Percentiles rank a stretch among this genome's conserved stretches.
Evolutionary conservation across 2,329 filamentous ascomycete genomes (phyloP).

Genomic region (Pyrenophora graminea): DNA sequence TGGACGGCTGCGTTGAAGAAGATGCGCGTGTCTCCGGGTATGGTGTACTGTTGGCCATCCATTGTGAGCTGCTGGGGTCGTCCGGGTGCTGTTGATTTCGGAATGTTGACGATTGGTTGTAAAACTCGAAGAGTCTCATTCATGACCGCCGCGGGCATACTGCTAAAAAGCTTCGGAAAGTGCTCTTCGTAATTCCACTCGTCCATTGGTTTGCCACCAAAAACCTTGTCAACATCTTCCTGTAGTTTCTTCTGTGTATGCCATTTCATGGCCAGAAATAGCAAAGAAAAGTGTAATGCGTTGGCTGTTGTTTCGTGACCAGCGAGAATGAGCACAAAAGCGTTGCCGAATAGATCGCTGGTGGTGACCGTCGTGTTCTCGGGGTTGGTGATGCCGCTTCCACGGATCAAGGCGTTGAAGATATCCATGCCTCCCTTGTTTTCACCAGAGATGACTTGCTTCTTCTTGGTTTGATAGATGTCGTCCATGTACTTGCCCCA

Average conservation of each 20-base stretch:
- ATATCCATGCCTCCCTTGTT: slow-evolving; percentile 58
- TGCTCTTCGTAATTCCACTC: slow-evolving; percentile 73
- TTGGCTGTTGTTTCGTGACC: slow-evolving; percentile 84
- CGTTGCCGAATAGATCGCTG: slow-evolving; percentile 71
- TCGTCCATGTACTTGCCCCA: slow-evolving; percentile 73
- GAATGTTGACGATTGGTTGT: slow-evolving; percentile 72
- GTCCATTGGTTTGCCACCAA: slow-evolving; percentile 61
- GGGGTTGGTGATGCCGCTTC: slow-evolving; percentile 39
- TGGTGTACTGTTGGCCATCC: slow-evolving; percentile 60
- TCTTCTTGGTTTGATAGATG: slow-evolving; percentile 65
- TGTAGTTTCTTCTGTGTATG: slow-evolving; percentile 68
- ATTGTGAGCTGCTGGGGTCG: slow-evolving; percentile 62
- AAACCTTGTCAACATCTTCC: slow-evolving; percentile 67
- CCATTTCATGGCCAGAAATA: slow-evolving; percentile 69
- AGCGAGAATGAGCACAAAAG: slow-evolving; percentile 66
- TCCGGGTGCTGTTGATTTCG: slow-evolving; percentile 61
- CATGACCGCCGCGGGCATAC: slow-evolving; percentile 74
- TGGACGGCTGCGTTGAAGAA: slow-evolving; percentile 62
- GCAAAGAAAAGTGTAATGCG: slow-evolving; percentile 70
- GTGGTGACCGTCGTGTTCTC: slow-evolving; percentile 39
- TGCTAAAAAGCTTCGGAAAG: slow-evolving; percentile 67
- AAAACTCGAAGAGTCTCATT: slow-evolving; percentile 77
- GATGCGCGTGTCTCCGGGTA: slow-evolving; percentile 63
- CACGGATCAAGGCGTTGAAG: slow-evolving; percentile 52
- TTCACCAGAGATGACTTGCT: slow-evolving; percentile 45